phyloP scores from a whole-genome alignment of 2,329 filamentous ascomycete genomes.

The Ampelomyces quisqualis region DNA sequence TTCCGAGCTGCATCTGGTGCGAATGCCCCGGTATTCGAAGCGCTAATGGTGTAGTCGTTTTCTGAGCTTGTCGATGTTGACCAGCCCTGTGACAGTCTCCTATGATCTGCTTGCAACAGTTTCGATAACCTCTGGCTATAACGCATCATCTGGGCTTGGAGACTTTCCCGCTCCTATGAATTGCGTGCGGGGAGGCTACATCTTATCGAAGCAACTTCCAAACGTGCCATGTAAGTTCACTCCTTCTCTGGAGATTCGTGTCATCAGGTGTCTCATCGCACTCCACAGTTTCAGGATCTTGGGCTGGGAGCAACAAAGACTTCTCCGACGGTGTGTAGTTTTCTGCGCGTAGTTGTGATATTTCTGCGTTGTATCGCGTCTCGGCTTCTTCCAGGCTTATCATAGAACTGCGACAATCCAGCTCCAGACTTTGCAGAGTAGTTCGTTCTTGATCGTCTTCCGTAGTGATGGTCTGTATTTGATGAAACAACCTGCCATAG shows the following conservation, averaged over 20 bases:
- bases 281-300: background rate
- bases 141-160: background rate
- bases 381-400: slow-evolving; percentile 18
- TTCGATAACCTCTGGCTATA: slow-evolving; percentile 2
- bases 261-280: background rate
- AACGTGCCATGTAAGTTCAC: slow-evolving; percentile 4
- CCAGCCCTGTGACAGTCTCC: slow-evolving; percentile 5
- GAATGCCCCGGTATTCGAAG: too few relatives aligned
- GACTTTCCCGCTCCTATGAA: background rate
- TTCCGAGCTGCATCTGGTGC: too few relatives aligned
- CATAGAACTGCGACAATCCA: slow-evolving; percentile 17
- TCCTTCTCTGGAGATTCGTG: background rate
- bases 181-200: slow-evolving; percentile 9
- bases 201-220: slow-evolving; percentile 13
- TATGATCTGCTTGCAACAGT: slow-evolving; percentile 6
- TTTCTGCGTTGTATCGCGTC: slow-evolving; percentile 6
- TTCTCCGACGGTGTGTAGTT: background rate
- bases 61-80: too few relatives aligned
- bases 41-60: too few relatives aligned
- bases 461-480: background rate
- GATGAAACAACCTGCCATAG: background rate
- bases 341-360: background rate
- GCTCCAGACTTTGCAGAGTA: slow-evolving; percentile 15
- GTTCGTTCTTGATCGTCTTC: slow-evolving; percentile 17
- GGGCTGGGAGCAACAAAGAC: background rate